A percentile compares a stretch with the other conserved stretches of the same genome.
phyloP scores from a whole-genome alignment of 805 yeast genomes.

The Pichia eremophila region DNA sequence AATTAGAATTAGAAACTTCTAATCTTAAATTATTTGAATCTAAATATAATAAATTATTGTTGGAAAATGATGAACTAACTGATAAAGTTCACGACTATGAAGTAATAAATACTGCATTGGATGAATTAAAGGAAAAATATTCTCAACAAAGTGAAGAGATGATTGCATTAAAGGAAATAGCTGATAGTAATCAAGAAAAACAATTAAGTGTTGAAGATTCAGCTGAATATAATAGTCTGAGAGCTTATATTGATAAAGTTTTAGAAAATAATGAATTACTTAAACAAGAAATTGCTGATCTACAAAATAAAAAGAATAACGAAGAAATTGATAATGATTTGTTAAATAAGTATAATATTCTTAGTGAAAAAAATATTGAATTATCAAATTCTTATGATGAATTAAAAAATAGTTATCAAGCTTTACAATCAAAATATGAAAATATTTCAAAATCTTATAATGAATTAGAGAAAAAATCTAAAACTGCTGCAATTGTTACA shows the following conservation, averaged over 20 bases:
- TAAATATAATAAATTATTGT: background rate
- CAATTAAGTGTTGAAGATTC: conserved; percentile 7
- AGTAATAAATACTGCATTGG: background rate
- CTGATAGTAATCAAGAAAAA: conserved; percentile 8
- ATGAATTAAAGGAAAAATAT: conserved; percentile 2
- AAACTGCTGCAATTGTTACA: background rate
- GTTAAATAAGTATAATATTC: background rate
- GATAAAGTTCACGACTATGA: conserved; percentile 2
- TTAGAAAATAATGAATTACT: conserved; percentile 9
- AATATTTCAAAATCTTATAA: background rate
- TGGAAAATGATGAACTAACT: conserved; percentile 2
- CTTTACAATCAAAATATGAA: background rate
- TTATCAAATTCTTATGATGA: conserved; percentile 10
- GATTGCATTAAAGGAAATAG: conserved; percentile 4
- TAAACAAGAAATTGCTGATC: conserved; percentile 2
- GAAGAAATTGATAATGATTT: background rate
- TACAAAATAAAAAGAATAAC: background rate
- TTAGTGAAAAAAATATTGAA: conserved; percentile 7
- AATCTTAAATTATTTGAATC: conserved; percentile 1
- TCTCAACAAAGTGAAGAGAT: conserved; percentile 5
- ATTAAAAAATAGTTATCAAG: background rate
- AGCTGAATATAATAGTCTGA: conserved; percentile 10
- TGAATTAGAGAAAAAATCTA: background rate
- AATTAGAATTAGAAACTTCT: conserved; percentile 7
- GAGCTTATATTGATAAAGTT: conserved; percentile 11